These are phyloP conservation scores for Hymenoscyphus scutula DNA, from an alignment of 2,329 filamentous ascomycete species.

Conservation along the genomic window DNA sequence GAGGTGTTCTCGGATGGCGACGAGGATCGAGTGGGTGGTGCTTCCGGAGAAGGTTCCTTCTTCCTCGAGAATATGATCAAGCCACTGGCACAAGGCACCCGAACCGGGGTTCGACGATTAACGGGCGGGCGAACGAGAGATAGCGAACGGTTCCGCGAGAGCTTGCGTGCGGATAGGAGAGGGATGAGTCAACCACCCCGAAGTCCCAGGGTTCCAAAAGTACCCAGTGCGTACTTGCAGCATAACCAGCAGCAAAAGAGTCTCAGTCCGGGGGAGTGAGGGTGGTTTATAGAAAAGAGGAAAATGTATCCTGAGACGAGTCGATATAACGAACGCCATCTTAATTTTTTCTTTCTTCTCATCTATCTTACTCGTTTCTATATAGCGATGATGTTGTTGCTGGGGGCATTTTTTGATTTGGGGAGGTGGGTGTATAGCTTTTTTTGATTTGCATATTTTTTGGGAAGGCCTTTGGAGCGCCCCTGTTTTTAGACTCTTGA, in stretches of 20 bases:
- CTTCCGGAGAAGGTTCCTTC: slow-evolving; percentile 43
- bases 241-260: slow-evolving; percentile 21
- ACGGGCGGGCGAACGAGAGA: slow-evolving; percentile 51
- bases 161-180: slow-evolving; percentile 31
- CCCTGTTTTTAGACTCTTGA: too few relatives aligned
- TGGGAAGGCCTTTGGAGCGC: too few relatives aligned
- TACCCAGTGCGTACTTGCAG: slow-evolving; percentile 32
- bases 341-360: too few relatives aligned
- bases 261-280: slow-evolving; percentile 23
- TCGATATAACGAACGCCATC: too few relatives aligned
- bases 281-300: slow-evolving; percentile 5
- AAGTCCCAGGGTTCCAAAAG: slow-evolving; percentile 35
- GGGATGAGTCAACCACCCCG: slow-evolving; percentile 32
- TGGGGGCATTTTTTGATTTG: too few relatives aligned
- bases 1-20: slow-evolving; percentile 80
- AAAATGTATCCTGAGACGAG: too few relatives aligned
- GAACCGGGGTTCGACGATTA: slow-evolving; percentile 58
- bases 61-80: slow-evolving; percentile 61
- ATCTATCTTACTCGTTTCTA: too few relatives aligned
- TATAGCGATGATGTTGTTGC: too few relatives aligned
- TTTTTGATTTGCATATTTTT: too few relatives aligned
- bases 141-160: slow-evolving; percentile 34
- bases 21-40: slow-evolving; percentile 51
- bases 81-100: slow-evolving; percentile 54
- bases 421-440: too few relatives aligned